phyloP scores from a whole-genome alignment of 2,329 filamentous ascomycete genomes.

The Epichloe gansuensis region DNA sequence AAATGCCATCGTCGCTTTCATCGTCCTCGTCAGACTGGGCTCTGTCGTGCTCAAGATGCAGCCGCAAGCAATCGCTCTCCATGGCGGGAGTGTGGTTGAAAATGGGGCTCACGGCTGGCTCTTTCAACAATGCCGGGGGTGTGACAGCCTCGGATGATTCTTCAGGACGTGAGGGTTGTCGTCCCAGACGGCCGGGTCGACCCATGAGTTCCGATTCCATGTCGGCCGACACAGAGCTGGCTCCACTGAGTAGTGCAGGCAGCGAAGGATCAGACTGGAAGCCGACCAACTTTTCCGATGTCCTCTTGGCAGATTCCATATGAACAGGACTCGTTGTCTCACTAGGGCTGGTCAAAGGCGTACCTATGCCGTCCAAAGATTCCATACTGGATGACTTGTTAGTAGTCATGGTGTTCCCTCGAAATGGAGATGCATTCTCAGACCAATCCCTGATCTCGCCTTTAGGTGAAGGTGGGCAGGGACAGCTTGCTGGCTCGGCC shows the following conservation, averaged over 20 bases:
- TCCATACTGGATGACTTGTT: slow-evolving; percentile 38
- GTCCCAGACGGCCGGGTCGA: slow-evolving; percentile 15
- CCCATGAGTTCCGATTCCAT: slow-evolving; percentile 41
- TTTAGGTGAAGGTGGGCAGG: slow-evolving; percentile 35
- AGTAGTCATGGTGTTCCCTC: slow-evolving; percentile 30
- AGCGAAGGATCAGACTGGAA: slow-evolving; percentile 53
- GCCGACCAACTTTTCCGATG: slow-evolving; percentile 33
- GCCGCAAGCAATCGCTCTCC: slow-evolving; percentile 18
- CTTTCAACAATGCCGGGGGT: slow-evolving; percentile 39
- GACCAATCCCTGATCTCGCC: slow-evolving; percentile 17
- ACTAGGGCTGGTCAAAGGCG: slow-evolving; percentile 42
- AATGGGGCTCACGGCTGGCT: slow-evolving; percentile 29
- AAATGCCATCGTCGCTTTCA: slow-evolving; percentile 41
- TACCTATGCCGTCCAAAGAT: slow-evolving; percentile 35
- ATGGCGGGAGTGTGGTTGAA: slow-evolving; percentile 21
- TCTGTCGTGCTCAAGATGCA: slow-evolving; percentile 15
- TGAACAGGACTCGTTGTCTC: slow-evolving; percentile 37
- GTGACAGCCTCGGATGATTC: slow-evolving; percentile 39
- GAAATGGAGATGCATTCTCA: slow-evolving; percentile 19
- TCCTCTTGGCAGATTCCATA: slow-evolving; percentile 26
- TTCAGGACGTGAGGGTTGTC: slow-evolving; percentile 34
- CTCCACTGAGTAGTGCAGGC: slow-evolving; percentile 48
- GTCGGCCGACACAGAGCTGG: slow-evolving; percentile 51
- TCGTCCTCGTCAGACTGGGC: slow-evolving; percentile 21
- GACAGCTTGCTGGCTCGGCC: slow-evolving; percentile 18